phyloP scores from a whole-genome alignment of 2,329 filamentous ascomycete species.

The Talaromyces sp. region DNA sequence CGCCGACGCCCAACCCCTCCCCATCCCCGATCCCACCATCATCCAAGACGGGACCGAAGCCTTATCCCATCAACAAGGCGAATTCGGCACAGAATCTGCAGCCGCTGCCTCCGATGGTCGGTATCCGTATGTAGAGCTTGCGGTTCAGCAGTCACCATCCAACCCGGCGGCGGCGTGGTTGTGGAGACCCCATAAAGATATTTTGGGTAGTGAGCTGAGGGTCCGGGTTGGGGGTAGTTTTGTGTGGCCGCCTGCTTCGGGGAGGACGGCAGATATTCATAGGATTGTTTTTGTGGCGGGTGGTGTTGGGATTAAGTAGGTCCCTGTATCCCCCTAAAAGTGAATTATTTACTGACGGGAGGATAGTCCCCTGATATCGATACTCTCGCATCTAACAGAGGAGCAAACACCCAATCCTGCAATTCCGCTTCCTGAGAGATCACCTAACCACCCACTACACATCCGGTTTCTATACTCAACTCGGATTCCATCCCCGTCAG shows the following conservation, averaged over 20 bases:
- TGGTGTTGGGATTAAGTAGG: conserved; percentile 76
- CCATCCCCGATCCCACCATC: conserved; percentile 24
- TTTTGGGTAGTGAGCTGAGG: conserved; percentile 59
- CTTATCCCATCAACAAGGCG: conserved; percentile 19
- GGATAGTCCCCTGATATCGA: conserved; percentile 67
- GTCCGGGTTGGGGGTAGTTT: conserved; percentile 81
- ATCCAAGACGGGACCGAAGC: conserved; percentile 15
- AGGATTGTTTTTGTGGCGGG: conserved; percentile 74
- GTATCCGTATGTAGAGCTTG: conserved; percentile 68
- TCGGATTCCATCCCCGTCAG: conserved; percentile 36
- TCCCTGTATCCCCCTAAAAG: background rate
- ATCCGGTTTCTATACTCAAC: conserved; percentile 66
- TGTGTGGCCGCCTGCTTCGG: conserved; percentile 63
- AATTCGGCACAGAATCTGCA: conserved; percentile 25
- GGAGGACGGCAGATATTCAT: conserved; percentile 48
- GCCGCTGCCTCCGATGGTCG: conserved; percentile 29
- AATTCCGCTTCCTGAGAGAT: conserved; percentile 25
- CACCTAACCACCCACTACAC: conserved; percentile 26
- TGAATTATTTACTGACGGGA: background rate
- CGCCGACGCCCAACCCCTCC: conserved; percentile 48
- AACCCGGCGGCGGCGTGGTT: conserved; percentile 77
- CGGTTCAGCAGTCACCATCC: conserved; percentile 67
- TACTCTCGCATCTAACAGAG: conserved; percentile 61
- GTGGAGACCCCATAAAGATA: conserved; percentile 58
- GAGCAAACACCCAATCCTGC: conserved; percentile 23